Base-by-base conservation (phyloP, 2,329 filamentous ascomycete genomes). In the Rutstroemia sp. region DNA sequence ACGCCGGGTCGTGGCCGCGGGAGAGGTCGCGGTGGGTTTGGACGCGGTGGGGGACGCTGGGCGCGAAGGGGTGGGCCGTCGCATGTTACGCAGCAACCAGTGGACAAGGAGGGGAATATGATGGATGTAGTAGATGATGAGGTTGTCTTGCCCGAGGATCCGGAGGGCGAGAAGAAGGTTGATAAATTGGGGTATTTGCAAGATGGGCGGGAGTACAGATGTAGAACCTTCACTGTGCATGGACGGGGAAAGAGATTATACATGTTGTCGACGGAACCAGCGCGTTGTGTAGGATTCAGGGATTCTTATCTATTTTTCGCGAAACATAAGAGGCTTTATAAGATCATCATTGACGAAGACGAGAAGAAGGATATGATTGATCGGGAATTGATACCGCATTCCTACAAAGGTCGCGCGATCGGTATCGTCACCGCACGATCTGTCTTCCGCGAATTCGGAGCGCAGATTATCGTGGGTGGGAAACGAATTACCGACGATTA, bases 291-390 rank as follows among this genome's bases (percentile, higher is more conserved):
- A 55, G 94, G 94, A 16, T 99, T 99, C 79, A 82, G 94, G 64
- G 94, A 99, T 77, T 96, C 92, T 62, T 99, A 99, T 69, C 82
- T 99, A 25, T 96, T 99, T 79, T 99, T 99, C 78, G 95, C 94
- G 62, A 99, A 97, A 74, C 94, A 99, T 73, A 88, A 89, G 70
- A 86, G 91, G 67, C 86, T 99, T 14, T 94, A 91, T 81, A 99
- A 99, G 76, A 96, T 99, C 67, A 96, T 99, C 66, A 90, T 97
- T 56, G 91, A 92, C 66, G 94, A 99, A 63, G 87, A 94, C n/a
- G 92, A 95, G 73, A 99, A 99, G 77, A 85, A 87, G 59, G 92
- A 97, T 72, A 82, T 99, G 76, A 99, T 99, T 68, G 90, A 95
- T 64, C 85, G 94, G 59, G 88, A 95, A 5, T 87, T 99, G 68